phyloP scores from a whole-genome alignment of 2,329 filamentous ascomycete species.

The Colletotrichum horii region DNA sequence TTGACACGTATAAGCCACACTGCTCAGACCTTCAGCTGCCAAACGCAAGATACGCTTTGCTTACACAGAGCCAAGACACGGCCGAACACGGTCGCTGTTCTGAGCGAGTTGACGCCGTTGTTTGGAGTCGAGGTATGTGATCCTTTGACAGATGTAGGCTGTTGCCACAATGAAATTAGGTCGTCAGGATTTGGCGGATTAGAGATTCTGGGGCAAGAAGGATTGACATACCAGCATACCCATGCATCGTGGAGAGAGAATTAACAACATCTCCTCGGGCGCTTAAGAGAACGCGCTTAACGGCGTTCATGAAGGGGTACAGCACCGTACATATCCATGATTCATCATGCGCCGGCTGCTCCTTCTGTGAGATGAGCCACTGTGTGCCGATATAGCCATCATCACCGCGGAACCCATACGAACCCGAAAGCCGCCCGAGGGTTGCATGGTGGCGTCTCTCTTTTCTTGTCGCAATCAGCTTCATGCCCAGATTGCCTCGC shows the following conservation, averaged over 20 bases:
- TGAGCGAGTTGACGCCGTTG: background rate
- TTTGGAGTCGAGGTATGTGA: background rate
- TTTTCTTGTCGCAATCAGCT: background rate
- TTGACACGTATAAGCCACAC: constrained; percentile 16
- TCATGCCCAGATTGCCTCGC: background rate
- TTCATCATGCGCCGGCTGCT: background rate
- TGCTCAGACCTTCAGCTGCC: constrained; percentile 17
- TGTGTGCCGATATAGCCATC: constrained; percentile 7
- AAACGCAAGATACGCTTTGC: constrained; percentile 21
- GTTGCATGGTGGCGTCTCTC: constrained; percentile 7
- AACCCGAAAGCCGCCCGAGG: constrained; percentile 15
- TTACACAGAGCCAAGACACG: constrained; percentile 18
- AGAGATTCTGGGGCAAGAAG: background rate
- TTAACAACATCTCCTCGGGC: background rate
- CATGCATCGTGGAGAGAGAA: background rate
- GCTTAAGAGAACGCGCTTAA: background rate
- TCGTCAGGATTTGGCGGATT: background rate
- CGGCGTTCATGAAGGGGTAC: background rate
- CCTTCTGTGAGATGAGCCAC: background rate
- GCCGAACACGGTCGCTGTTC: background rate
- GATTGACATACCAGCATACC: background rate
- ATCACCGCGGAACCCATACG: background rate
- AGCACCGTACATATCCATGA: background rate
- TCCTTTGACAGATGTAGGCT: background rate
- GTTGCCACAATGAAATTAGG: background rate